Evolutionary conservation across 2,329 filamentous ascomycete genomes (phyloP).

Genomic region (Davidsoniella virescens): DNA sequence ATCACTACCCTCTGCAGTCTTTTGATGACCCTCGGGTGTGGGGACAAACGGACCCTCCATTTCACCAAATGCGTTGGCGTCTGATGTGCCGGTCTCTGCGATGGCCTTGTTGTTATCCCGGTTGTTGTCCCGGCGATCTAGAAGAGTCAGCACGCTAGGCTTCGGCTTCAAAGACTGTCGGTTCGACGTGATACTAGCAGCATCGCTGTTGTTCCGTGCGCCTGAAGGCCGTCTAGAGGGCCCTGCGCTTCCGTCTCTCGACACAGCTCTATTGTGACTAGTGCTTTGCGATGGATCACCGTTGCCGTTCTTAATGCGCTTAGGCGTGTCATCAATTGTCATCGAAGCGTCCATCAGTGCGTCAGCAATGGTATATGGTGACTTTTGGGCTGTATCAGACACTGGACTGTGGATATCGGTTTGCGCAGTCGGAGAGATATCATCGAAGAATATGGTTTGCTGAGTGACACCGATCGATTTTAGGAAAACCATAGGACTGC

Average conservation of each 20-base stretch:
- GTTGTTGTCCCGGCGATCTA: conserved; percentile 41
- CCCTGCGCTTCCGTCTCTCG: conserved; percentile 5
- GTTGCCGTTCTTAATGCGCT: conserved; percentile 32
- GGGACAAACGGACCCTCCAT: conserved; percentile 38
- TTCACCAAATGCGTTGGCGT: conserved; percentile 42
- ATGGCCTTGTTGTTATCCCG: conserved; percentile 42
- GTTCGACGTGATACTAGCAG: conserved; percentile 11
- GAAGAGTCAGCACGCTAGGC: conserved; percentile 40
- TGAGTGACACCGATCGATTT: conserved; percentile 62
- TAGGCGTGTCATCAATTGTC: conserved; percentile 55
- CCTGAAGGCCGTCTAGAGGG: not conserved
- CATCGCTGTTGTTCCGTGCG: conserved; percentile 6
- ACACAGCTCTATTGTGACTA: conserved; percentile 7
- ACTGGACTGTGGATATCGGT: conserved; percentile 14
- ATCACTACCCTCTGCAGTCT: not conserved
- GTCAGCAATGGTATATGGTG: conserved; percentile 68
- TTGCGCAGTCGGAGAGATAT: conserved; percentile 29
- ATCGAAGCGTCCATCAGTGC: conserved; percentile 83
- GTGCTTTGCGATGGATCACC: conserved; percentile 2
- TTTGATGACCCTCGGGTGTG: not conserved
- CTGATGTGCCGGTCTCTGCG: conserved; percentile 42
- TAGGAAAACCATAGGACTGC: conserved; percentile 55
- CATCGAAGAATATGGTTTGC: conserved; percentile 82
- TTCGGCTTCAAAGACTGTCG: conserved; percentile 23
- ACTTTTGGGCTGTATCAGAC: conserved; percentile 19